Evolutionary conservation across 208 protist species (phyloP).

Genomic region (Herpetomonas tarakana): DNA sequence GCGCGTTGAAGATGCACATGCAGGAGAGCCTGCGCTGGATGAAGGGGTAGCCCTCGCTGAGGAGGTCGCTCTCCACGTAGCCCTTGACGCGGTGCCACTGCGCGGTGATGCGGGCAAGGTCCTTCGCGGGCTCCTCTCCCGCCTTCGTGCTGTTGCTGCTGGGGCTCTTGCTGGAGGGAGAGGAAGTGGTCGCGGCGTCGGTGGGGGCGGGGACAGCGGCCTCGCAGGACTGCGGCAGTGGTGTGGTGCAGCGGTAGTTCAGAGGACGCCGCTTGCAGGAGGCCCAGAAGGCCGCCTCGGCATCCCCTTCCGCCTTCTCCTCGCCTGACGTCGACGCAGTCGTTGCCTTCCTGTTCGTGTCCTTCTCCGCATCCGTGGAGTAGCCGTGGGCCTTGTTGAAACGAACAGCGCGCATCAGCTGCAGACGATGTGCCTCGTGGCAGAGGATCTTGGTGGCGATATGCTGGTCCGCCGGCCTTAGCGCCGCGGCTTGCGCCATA

Average conservation of each 20-base stretch:
- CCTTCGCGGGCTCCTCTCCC: conserved; percentile 4
- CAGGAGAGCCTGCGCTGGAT: conserved; percentile 57
- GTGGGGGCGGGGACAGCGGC: not conserved
- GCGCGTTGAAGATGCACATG: conserved; percentile 64
- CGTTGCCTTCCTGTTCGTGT: too few species aligned
- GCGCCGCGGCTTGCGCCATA: conserved; percentile 15
- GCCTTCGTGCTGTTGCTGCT: not conserved
- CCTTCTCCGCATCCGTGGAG: too few species aligned
- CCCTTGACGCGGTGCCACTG: conserved; percentile 40
- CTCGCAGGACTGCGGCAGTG: too few species aligned
- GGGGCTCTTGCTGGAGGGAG: conserved; percentile 1
- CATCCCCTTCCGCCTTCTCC: not conserved
- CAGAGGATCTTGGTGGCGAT: conserved; percentile 40
- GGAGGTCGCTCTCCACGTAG: conserved; percentile 35
- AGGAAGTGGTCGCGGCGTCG: conserved; percentile 8
- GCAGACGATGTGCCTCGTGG: conserved; percentile 37
- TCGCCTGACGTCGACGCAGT: not conserved
- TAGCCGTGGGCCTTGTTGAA: not conserved
- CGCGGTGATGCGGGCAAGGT: conserved; percentile 13
- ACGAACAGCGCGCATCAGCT: conserved; percentile 4
- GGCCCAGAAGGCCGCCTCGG: conserved; percentile 3
- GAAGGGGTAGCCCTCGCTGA: conserved; percentile 20
- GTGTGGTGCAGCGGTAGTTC: too few species aligned
- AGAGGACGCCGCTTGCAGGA: too few species aligned
- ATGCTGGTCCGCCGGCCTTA: conserved; percentile 17